Percentiles rank a stretch among this genome's conserved stretches.
These are phyloP conservation scores for Fusarium napiforme DNA, from an alignment of 2,329 filamentous ascomycete genomes.

Conservation along the genomic window DNA sequence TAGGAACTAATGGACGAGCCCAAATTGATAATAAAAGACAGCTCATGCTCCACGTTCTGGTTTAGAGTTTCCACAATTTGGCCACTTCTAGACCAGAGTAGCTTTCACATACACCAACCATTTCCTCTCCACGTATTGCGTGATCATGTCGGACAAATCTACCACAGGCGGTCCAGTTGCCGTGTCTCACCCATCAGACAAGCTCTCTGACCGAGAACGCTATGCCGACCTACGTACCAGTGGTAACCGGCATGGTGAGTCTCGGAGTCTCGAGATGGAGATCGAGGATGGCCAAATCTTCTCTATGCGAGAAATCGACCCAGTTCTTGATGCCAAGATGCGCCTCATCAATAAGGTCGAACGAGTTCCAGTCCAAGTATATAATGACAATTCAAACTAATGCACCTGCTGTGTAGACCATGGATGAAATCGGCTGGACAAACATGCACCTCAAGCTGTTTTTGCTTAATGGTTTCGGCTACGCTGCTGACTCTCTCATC, in stretches of 20 bases:
- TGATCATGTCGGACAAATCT: background rate
- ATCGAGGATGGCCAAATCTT: background rate
- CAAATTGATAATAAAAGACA: background rate
- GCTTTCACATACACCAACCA: background rate
- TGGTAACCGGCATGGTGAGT: background rate
- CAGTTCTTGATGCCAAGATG: background rate
- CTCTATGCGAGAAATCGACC: background rate
- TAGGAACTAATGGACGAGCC: no score
- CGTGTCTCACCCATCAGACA: background rate
- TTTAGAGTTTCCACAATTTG: background rate
- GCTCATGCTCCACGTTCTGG: background rate
- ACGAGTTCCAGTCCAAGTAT: accelerated
- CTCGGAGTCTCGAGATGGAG: background rate
- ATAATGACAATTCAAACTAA: background rate
- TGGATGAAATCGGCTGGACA: background rate
- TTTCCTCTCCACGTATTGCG: background rate
- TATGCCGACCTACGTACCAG: background rate
- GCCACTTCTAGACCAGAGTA: background rate
- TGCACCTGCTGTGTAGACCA: background rate
- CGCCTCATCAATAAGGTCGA: background rate
- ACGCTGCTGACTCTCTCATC: background rate
- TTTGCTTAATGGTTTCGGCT: background rate
- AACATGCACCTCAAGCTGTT: background rate
- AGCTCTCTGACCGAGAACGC: background rate
- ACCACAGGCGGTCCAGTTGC: background rate